These are phyloP conservation scores for Paraglomus brasilianum DNA, from an alignment of 192 early-diverging fungal species.

Conservation along the genomic window DNA sequence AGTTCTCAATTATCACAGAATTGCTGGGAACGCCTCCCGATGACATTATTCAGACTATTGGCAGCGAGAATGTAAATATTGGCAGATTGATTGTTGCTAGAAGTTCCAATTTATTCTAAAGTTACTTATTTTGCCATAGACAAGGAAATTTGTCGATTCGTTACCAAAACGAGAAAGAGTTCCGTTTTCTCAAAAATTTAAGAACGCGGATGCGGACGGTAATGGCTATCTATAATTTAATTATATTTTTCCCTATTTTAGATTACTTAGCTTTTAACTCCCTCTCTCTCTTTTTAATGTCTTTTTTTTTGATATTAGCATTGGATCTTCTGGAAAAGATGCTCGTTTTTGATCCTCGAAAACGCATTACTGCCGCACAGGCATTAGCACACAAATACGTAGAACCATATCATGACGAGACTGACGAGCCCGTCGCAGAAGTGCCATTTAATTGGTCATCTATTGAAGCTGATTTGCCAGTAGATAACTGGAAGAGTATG, in stretches of 20 bases:
- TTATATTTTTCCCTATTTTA: neutral
- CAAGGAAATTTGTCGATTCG: slow-evolving; percentile 88
- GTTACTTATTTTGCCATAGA: slow-evolving; percentile 44
- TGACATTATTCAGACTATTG: slow-evolving; percentile 88
- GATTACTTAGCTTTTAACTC: neutral
- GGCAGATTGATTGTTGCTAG: neutral
- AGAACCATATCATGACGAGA: slow-evolving; percentile 86
- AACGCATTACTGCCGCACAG: slow-evolving; percentile 84
- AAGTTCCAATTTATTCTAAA: neutral
- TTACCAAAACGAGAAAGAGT: slow-evolving; percentile 78
- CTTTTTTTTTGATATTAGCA: slow-evolving; percentile 41
- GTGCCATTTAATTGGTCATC: slow-evolving; percentile 93
- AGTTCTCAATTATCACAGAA: slow-evolving; percentile 94
- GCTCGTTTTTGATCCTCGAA: slow-evolving; percentile 91
- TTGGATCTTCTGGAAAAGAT: slow-evolving; percentile 87
- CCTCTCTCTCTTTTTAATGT: neutral
- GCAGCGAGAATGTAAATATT: slow-evolving; percentile 77
- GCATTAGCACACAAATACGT: slow-evolving; percentile 89
- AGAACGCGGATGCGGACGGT: slow-evolving; percentile 71
- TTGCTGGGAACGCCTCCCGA: slow-evolving; percentile 90
- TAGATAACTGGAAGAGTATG: slow-evolving; percentile 88
- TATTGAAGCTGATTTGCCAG: slow-evolving; percentile 84
- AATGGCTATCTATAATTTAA: slow-evolving; percentile 1
- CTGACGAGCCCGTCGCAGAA: slow-evolving; percentile 81
- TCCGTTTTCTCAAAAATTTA: slow-evolving; percentile 80